phyloP scores from a whole-genome alignment of 345 rosid species.

The Rhizophora mangle region DNA sequence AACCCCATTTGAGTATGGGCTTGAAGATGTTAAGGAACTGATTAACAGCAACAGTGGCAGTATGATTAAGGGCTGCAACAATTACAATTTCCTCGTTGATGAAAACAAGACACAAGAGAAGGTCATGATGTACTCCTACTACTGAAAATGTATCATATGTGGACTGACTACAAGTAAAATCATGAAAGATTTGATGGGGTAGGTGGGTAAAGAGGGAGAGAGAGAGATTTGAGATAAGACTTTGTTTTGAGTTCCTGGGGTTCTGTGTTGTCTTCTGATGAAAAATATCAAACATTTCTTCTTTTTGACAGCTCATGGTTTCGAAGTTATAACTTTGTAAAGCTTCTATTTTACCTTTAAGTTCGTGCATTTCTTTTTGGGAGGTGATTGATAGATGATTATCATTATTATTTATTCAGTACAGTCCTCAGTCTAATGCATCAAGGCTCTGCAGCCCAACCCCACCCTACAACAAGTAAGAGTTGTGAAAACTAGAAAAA shows the following conservation, averaged over 20 bases:
- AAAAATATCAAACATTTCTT: conserved; percentile 31
- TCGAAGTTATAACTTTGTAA: conserved; percentile 9
- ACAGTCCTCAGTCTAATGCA: conserved; percentile 8
- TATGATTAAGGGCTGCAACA: conserved; percentile 8
- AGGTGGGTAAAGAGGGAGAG: conserved; percentile 24
- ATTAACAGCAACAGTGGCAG: conserved; percentile 30
- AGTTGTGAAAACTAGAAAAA: background rate
- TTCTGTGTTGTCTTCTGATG: conserved; percentile 28
- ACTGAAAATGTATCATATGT: conserved; percentile 17
- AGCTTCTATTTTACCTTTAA: conserved; percentile 12
- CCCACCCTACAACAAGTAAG: conserved; percentile 11
- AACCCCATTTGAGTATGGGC: conserved; percentile 32
- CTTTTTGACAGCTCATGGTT: conserved; percentile 41
- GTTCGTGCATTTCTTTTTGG: conserved; percentile 24
- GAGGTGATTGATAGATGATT: conserved; percentile 15
- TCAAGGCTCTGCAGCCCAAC: background rate
- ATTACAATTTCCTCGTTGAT: conserved; percentile 36
- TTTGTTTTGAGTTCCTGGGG: conserved; percentile 31
- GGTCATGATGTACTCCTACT: conserved; percentile 45
- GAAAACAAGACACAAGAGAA: conserved; percentile 62
- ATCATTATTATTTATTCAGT: conserved; percentile 13
- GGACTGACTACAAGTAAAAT: conserved; percentile 51
- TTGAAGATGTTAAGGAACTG: conserved; percentile 67
- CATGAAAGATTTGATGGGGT: conserved; percentile 73
- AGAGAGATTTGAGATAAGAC: conserved; percentile 24